Evolutionary conservation across 176 grass and related monocot species (phyloP), one percentile per base, ranked within the genome.

Genomic region (Triticum urartu): DNA sequence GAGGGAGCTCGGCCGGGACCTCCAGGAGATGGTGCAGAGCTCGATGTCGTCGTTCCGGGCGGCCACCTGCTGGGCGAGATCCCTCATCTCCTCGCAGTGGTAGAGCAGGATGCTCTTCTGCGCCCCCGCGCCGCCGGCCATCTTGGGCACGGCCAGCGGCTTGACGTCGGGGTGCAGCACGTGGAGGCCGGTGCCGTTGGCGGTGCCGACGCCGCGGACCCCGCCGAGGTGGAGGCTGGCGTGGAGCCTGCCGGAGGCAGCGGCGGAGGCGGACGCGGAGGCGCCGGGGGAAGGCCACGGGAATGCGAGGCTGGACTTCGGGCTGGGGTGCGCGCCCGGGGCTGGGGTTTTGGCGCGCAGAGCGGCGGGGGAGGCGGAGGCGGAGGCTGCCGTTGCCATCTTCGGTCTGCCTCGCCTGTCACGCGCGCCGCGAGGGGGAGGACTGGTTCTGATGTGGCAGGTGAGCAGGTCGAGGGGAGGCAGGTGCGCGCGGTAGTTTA

Each of bases 71-170:
- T 80, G 75, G 12, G 97, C 97, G 58, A 99, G 90, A 32, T 96
- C 94, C 59, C 39, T 61, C 97, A 96, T 99, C 85, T 99, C 97
- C 89, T 96, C 97, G 87, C 94, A 99, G 86, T 96, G 88, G 88
- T 96, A 96, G 77, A 99, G 91, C 21, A 94, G 85, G 36, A 99
- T 87, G 79, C 48, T 95, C 91, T 98, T 98, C 5, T 79, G 85
- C 3, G 70, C 30, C 42, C 84, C 75, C 22, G 65, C 64, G 42
- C 67, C 45, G 24, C 68, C 68, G 40, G 80, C 45, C 83, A 90
- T 88, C 65, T 95, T 87, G 24, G 85, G 63, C 84, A 75, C 64
- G 12, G 81, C 82, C 40, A 89, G 84, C 48, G 89, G 72, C 81
- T 75, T 79, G 73, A 80, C 81, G 81, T 70, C 61, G 7, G 70